Percentiles rank a stretch among this genome's conserved stretches.
These are phyloP conservation scores for Venturia oleaginea DNA, from an alignment of 2,329 filamentous ascomycete species.

Conservation along the genomic window DNA sequence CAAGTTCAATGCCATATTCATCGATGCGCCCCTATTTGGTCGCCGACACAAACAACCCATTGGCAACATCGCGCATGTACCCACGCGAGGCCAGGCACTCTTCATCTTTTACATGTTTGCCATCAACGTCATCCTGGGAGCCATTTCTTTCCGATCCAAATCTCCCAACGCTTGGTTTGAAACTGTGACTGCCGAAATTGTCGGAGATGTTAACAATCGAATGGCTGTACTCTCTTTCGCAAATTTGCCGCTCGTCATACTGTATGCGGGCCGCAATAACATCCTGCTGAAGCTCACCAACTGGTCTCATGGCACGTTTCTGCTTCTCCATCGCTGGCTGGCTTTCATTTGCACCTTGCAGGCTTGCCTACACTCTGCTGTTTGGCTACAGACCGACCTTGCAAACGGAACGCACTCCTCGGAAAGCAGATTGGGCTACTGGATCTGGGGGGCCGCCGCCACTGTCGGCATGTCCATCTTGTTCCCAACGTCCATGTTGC, in stretches of 20 bases:
- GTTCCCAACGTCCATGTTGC: slow-evolving; percentile 16
- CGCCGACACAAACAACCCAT: slow-evolving; percentile 26
- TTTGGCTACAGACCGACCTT: neutral
- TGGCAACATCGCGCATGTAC: slow-evolving; percentile 30
- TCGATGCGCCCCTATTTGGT: slow-evolving; percentile 26
- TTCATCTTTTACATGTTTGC: slow-evolving; percentile 35
- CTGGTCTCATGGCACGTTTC: slow-evolving; percentile 41
- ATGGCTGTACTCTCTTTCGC: slow-evolving; percentile 34
- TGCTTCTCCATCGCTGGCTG: slow-evolving; percentile 43
- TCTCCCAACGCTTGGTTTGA: slow-evolving; percentile 21
- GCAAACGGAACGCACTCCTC: slow-evolving; percentile 27
- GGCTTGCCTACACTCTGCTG: slow-evolving; percentile 33
- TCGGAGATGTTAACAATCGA: slow-evolving; percentile 31
- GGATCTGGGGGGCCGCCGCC: slow-evolving; percentile 37
- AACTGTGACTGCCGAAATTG: slow-evolving; percentile 21
- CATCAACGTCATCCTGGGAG: slow-evolving; percentile 30
- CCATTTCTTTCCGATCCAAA: slow-evolving; percentile 22
- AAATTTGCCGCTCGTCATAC: slow-evolving; percentile 33
- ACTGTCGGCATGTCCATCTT: slow-evolving; percentile 28
- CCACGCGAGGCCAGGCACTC: slow-evolving; percentile 36
- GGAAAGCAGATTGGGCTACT: slow-evolving; percentile 28
- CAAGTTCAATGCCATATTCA: slow-evolving; percentile 25
- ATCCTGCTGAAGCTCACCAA: slow-evolving; percentile 40
- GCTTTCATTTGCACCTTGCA: slow-evolving; percentile 38
- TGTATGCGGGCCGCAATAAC: slow-evolving; percentile 41